These are phyloP conservation scores for Discostella stelligera DNA, from an alignment of 352 stramenopile species.

Conservation along the genomic window DNA sequence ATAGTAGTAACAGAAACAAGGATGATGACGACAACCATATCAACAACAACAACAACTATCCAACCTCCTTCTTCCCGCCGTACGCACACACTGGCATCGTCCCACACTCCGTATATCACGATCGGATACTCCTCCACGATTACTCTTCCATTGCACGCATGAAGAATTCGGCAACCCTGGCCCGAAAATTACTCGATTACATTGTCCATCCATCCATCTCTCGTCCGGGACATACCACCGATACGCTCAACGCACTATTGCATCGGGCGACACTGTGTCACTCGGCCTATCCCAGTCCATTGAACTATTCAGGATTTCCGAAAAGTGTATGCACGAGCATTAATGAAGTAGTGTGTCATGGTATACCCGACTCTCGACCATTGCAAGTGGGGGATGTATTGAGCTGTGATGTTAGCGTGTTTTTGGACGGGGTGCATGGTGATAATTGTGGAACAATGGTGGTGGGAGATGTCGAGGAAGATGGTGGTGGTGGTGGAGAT, in stretches of 20 bases:
- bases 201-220: constrained; percentile 63
- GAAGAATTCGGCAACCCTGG: constrained; percentile 62
- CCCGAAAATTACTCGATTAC: constrained; percentile 73
- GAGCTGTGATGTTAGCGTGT: constrained; percentile 95
- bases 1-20: not conserved
- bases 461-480: constrained; percentile 88
- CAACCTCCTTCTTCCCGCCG: constrained; percentile 51
- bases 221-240: constrained; percentile 85
- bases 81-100: constrained; percentile 68
- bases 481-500: not conserved
- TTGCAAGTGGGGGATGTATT: constrained; percentile 93
- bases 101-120: constrained; percentile 14
- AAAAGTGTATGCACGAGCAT: constrained; percentile 94
- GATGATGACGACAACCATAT: not conserved
- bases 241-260: constrained; percentile 91
- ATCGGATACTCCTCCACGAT: constrained; percentile 59
- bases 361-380: constrained; percentile 90
- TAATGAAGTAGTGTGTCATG: constrained; percentile 97
- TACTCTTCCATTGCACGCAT: constrained; percentile 52
- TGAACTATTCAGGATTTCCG: constrained; percentile 86
- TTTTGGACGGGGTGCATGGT: constrained; percentile 92
- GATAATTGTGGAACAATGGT: constrained; percentile 97
- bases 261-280: constrained; percentile 87
- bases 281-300: constrained; percentile 84
- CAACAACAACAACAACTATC: not conserved